Conservation (phyloP, 1,284 basidiomycete species). For the Leccinum subrobustum region DNA sequence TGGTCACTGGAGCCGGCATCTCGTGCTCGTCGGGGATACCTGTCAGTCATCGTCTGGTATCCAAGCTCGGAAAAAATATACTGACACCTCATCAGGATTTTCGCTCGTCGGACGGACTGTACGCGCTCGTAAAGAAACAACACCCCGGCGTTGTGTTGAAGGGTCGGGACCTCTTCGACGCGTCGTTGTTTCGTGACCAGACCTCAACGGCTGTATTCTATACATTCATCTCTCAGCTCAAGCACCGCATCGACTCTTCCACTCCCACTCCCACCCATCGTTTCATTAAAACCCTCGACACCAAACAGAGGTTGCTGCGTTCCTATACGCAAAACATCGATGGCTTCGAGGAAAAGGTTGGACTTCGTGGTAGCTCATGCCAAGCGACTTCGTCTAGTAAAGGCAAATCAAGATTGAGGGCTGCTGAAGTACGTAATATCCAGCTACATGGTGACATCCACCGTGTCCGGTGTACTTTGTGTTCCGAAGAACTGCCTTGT, state of each 20-base stretch:
- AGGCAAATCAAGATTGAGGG: conserved; percentile 61
- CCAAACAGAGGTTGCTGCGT: conserved; percentile 81
- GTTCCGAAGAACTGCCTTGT: conserved; percentile 75
- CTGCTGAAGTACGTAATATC: conserved; percentile 76
- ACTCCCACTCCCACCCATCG: conserved; percentile 83
- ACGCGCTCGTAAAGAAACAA: conserved; percentile 81
- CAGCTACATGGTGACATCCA: conserved; percentile 93
- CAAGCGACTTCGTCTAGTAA: conserved; percentile 52
- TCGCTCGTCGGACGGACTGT: conserved; percentile 85
- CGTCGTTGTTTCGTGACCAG: conserved; percentile 80
- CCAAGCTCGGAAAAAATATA: neutral
- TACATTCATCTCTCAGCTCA: conserved; percentile 91
- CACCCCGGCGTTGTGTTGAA: conserved; percentile 83
- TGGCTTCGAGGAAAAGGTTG: conserved; percentile 82
- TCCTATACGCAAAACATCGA: conserved; percentile 97
- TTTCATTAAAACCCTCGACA: conserved; percentile 84
- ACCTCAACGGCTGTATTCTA: conserved; percentile 90
- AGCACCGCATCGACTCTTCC: conserved; percentile 79
- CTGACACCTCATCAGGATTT: conserved; percentile 67
- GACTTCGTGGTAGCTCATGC: conserved; percentile 65
- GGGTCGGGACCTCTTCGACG: conserved; percentile 89
- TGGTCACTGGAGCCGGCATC: conserved; percentile 90
- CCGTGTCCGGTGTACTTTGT: conserved; percentile 81
- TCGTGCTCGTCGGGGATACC: conserved; percentile 93
- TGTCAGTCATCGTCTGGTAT: conserved; percentile 45